Percentiles rank a stretch among this genome's conserved stretches.
Evolutionary conservation across 192 early-diverging fungal species (phyloP).

Genomic region (Geosiphon pyriformis): DNA sequence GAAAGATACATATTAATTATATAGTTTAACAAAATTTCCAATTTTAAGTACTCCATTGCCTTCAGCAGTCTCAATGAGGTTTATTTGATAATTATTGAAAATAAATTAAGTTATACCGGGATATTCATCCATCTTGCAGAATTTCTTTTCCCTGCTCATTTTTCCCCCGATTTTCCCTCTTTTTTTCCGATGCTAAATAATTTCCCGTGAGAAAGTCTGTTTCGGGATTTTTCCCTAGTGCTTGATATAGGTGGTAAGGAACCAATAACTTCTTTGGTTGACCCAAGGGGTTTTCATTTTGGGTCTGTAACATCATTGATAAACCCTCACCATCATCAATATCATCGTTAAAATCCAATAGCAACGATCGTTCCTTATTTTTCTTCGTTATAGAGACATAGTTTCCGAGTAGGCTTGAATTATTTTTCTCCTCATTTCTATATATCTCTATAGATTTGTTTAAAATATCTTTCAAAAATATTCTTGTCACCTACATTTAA

Average conservation of each 20-base stretch:
- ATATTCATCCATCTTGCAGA: no score
- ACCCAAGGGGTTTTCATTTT: not conserved
- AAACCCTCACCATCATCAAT: not conserved
- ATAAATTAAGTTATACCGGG: no score
- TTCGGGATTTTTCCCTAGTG: conserved; percentile 34
- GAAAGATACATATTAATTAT: no score
- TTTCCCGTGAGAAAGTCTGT: conserved; percentile 47
- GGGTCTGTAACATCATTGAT: not conserved
- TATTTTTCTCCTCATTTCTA: conserved; percentile 28
- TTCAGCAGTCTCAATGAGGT: no score
- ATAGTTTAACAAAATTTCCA: no score
- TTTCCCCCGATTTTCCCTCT: no score
- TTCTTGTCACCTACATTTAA: conserved; percentile 37
- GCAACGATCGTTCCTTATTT: not conserved
- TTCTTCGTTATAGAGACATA: conserved; percentile 29
- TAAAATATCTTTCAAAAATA: conserved; percentile 42
- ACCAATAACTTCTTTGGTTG: conserved; percentile 37
- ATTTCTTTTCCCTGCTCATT: no score
- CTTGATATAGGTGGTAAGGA: conserved; percentile 51
- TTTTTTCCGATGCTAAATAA: conserved; percentile 17
- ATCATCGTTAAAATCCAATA: not conserved
- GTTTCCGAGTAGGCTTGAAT: conserved; percentile 30
- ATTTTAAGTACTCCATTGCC: no score
- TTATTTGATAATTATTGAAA: no score
- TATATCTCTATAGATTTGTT: conserved; percentile 37